A percentile compares a stretch with the other conserved stretches of the same genome.
Conservation (phyloP, 1,284 basidiomycete species). For the Bjerkandera adusta region DNA sequence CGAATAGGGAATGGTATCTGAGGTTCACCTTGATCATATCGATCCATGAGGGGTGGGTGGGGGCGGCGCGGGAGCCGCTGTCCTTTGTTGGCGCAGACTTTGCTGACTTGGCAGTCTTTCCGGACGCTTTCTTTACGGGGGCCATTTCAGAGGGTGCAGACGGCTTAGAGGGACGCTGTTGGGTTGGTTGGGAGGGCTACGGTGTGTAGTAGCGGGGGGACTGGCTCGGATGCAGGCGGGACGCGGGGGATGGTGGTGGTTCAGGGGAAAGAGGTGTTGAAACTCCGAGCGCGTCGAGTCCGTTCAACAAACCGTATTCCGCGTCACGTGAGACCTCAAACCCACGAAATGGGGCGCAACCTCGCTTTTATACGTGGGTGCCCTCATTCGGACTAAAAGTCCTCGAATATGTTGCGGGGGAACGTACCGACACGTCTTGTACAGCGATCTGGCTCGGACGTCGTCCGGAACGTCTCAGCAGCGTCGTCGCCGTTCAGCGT, state of each 20-base stretch:
- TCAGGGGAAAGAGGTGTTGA: constrained; percentile 50
- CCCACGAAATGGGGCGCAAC: constrained; percentile 22
- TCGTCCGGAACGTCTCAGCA: constrained; percentile 9
- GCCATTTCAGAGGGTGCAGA: constrained; percentile 38
- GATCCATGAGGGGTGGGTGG: constrained; percentile 66
- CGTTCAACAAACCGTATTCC: constrained; percentile 49
- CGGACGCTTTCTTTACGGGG: constrained; percentile 35
- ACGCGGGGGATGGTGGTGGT: constrained; percentile 46
- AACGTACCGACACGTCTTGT: constrained; percentile 3
- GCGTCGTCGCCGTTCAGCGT: constrained; percentile 8
- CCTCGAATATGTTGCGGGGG: constrained; percentile 11
- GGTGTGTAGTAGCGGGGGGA: constrained; percentile 5
- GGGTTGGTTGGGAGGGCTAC: constrained; percentile 4
- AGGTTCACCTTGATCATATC: constrained; percentile 77
- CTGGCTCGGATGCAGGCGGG: constrained; percentile 19
- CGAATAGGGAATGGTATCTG: constrained; percentile 4
- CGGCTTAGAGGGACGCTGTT: constrained; percentile 18
- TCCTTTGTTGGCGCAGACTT: constrained; percentile 34
- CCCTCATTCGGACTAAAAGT: constrained; percentile 10
- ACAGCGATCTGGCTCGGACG: constrained; percentile 4
- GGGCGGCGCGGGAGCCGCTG: constrained; percentile 36
- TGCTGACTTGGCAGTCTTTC: constrained; percentile 23
- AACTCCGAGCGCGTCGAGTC: constrained; percentile 55
- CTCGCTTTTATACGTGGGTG: constrained; percentile 16
- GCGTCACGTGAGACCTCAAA: constrained; percentile 36